Evolutionary conservation across 495 filamentous ascomycete genomes (phyloP), one percentile per base, ranked within the genome.

Genomic region (Letharia lupina): DNA sequence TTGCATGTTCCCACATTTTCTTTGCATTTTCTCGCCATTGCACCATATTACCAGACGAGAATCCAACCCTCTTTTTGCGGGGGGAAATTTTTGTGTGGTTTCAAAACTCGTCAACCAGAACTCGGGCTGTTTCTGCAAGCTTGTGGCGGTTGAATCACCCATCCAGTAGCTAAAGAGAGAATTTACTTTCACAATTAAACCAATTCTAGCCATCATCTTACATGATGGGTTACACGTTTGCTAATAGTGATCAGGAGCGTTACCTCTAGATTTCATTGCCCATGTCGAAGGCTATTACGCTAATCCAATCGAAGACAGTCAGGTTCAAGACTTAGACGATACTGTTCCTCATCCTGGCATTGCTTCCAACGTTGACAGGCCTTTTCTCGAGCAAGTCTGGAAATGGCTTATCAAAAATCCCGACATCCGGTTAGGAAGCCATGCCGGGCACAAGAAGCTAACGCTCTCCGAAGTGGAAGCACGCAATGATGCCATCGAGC

Each of bases 331-430:
- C 13, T 13, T 6, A 59, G 61, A 52, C 9, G 48, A 59, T 28
- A 20, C 16, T 20, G 4, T 37, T 10, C 23, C 37, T n/a, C 23
- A 18, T 35, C 31, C 23, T 31, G 54, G 15, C 39, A 33, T 44
- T 5, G 18, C 40, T 23, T 41, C 79, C 57, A 76, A 68, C 50
- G 70, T 84, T 35, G 82, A 84, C 69, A 76, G 77, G 45, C 74
- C 70, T 15, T 83, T 86, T 62, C 73, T 81, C 63, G 78, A 80
- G 50, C 80, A 81, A 62, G 76, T 83, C 42, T 87, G 85, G 85
- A 72, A 75, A 37, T 86, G 83, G 84, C 72, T 87, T 58, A 77
- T 71, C 12, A 71, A 68, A 52, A 78, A 86, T 62, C 78, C 79
- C 8, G 84, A 87, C 65, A 75, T 86, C 60, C 78, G 74, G 3